Conservation (phyloP, 208 protist genomes). For the Acanthamoeba divionensis region DNA sequence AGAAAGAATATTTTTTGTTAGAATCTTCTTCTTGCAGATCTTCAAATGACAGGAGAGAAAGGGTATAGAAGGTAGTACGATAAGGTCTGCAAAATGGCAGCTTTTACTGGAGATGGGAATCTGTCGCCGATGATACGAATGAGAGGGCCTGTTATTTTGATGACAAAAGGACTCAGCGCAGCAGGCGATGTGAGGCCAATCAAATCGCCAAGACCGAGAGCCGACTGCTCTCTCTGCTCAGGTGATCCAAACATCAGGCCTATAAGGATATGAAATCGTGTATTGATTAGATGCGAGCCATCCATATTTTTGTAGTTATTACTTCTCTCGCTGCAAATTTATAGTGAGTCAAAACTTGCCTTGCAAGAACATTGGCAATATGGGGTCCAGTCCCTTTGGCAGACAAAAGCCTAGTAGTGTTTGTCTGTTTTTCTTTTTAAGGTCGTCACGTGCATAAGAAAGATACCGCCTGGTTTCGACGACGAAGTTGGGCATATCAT, state of each 20-base stretch:
- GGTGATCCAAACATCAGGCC: conserved; percentile 46
- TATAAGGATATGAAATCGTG: neutral
- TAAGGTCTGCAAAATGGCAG: conserved; percentile 78
- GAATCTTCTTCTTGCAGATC: neutral
- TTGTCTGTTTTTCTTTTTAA: conserved; percentile 13
- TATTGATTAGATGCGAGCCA: conserved; percentile 38
- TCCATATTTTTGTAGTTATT: neutral
- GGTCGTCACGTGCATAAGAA: conserved; percentile 16
- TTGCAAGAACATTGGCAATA: conserved; percentile 80
- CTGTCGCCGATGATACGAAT: conserved; percentile 86
- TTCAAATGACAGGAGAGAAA: neutral
- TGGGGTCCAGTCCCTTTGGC: conserved; percentile 75
- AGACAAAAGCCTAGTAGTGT: conserved; percentile 73
- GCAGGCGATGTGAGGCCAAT: conserved; percentile 71
- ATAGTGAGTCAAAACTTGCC: conserved; percentile 43
- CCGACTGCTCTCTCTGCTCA: conserved; percentile 40
- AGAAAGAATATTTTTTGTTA: neutral
- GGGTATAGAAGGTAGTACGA: neutral
- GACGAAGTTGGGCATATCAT: conserved; percentile 45
- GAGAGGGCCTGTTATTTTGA: conserved; percentile 83
- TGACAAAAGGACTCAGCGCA: conserved; percentile 78
- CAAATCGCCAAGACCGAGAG: conserved; percentile 58
- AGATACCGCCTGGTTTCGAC: conserved; percentile 7
- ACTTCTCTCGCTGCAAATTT: no score
- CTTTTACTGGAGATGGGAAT: conserved; percentile 82